A percentile compares a stretch with the other conserved stretches of the same genome.
These are phyloP conservation scores for Monilinia polystroma DNA, from an alignment of 2,329 filamentous ascomycete genomes.

Conservation along the genomic window DNA sequence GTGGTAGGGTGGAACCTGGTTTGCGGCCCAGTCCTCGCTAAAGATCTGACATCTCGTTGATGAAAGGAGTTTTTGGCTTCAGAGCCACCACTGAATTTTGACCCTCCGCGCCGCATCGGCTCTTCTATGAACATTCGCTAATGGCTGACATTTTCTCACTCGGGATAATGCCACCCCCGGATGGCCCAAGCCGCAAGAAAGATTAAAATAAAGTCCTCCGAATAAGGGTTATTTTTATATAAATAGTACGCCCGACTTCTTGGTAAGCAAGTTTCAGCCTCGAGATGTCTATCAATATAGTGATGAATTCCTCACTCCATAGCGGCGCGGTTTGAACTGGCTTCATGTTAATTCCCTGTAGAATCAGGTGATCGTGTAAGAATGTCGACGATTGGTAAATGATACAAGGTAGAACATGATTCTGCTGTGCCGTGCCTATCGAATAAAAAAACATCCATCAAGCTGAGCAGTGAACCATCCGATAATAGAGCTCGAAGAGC, in stretches of 20 bases:
- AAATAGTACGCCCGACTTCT: not conserved
- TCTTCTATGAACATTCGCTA: not conserved
- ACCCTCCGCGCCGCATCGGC: not conserved
- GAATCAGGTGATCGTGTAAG: not conserved
- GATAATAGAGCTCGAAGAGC: not conserved
- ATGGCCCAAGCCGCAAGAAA: not conserved
- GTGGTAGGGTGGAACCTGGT: not conserved
- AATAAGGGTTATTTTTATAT: not conserved
- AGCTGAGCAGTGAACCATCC: not conserved
- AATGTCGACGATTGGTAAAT: not conserved
- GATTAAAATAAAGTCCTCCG: not conserved
- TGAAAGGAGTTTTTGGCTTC: not conserved
- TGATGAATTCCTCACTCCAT: not conserved
- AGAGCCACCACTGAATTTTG: not conserved
- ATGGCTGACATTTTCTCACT: not conserved
- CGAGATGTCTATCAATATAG: not conserved
- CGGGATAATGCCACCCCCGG: not conserved
- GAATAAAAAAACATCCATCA: not conserved
- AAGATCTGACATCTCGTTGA: not conserved
- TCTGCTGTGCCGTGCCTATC: not conserved
- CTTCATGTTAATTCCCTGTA: not conserved
- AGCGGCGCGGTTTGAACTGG: too few species aligned
- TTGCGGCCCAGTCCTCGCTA: not conserved
- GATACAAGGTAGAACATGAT: not conserved
- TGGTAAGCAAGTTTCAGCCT: not conserved